Percentiles rank a stretch among this genome's conserved stretches.
These are phyloP conservation scores for Coccomyxa sp. DNA, from an alignment of 139 green algal species.

Conservation along the genomic window DNA sequence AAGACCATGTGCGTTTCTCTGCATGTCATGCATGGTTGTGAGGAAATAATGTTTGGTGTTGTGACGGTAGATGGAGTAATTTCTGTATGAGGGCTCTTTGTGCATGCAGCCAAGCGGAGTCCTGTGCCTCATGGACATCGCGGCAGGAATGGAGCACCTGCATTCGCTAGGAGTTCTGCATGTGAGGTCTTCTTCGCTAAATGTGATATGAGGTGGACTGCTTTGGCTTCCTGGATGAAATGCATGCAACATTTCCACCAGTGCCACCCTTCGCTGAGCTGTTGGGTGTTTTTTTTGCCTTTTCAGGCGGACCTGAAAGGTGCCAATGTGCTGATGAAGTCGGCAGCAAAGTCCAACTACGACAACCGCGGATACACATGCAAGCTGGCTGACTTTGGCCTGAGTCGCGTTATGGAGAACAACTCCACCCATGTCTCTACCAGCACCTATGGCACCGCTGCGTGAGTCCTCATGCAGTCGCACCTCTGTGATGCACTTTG, in stretches of 20 bases:
- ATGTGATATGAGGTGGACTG: too few species aligned
- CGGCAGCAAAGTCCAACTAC: slow-evolving; percentile 22
- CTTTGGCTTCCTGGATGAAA: too few species aligned
- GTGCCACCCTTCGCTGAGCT: too few species aligned
- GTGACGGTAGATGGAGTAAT: too few species aligned
- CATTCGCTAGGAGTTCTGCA: slow-evolving; percentile 41
- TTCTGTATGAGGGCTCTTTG: too few species aligned
- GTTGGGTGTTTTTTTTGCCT: background rate
- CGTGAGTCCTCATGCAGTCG: background rate
- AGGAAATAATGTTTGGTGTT: too few species aligned
- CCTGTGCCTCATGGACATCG: slow-evolving; percentile 38
- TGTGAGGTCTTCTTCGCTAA: background rate
- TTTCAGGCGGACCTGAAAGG: slow-evolving; percentile 53
- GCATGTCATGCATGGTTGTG: too few species aligned
- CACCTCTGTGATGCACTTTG: background rate
- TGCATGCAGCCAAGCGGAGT: slow-evolving; percentile 15
- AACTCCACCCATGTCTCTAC: slow-evolving; percentile 37
- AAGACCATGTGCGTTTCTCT: too few species aligned
- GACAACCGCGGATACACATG: slow-evolving; percentile 42
- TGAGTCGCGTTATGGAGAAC: slow-evolving; percentile 29
- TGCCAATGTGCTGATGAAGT: slow-evolving; percentile 58
- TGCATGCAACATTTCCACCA: too few species aligned
- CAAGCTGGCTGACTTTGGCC: slow-evolving; percentile 41
- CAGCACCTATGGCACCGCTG: slow-evolving; percentile 25
- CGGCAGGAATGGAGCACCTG: slow-evolving; percentile 45